Percentiles rank a stretch among this genome's conserved stretches.
phyloP scores from a whole-genome alignment of 352 stramenopile species.

The Pythium apleroticum region DNA sequence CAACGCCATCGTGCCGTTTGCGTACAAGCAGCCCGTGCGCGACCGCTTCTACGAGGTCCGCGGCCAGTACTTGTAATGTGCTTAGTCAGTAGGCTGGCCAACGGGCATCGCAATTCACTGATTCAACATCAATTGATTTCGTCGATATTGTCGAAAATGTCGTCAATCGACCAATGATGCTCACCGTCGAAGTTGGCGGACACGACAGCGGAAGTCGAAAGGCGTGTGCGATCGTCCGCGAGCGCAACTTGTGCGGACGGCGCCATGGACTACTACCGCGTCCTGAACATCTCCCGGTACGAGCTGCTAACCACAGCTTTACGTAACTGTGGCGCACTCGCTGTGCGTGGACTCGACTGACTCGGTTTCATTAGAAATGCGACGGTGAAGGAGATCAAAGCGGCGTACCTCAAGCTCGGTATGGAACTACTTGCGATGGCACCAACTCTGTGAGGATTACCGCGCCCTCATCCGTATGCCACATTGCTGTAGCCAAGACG shows the following conservation, averaged over 20 bases:
- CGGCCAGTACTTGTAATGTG: not conserved
- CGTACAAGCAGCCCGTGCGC: not conserved
- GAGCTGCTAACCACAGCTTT: not conserved
- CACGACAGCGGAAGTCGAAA: not conserved
- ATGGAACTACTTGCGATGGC: not conserved
- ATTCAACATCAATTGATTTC: not conserved
- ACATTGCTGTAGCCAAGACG: slow-evolving; percentile 58
- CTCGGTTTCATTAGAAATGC: slow-evolving; percentile 37
- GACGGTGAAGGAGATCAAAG: slow-evolving; percentile 75
- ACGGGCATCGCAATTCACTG: not conserved
- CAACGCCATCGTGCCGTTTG: not conserved
- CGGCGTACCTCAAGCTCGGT: slow-evolving; percentile 79
- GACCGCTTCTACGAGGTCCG: not conserved
- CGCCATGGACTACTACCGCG: slow-evolving; percentile 72
- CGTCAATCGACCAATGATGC: slow-evolving; percentile 5
- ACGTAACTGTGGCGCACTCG: slow-evolving; percentile 6
- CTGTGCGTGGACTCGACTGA: not conserved
- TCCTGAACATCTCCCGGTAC: slow-evolving; percentile 75
- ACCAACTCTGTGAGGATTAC: not conserved
- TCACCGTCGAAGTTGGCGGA: slow-evolving; percentile 7
- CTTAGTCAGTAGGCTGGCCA: not conserved
- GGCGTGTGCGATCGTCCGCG: not conserved
- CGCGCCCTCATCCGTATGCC: not conserved
- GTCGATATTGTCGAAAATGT: slow-evolving; percentile 15
- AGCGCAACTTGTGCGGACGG: not conserved